Percentiles rank a stretch among this genome's conserved stretches.
Evolutionary conservation across 2,329 filamentous ascomycete species (phyloP).

Genomic region (Raffaelea arxii): DNA sequence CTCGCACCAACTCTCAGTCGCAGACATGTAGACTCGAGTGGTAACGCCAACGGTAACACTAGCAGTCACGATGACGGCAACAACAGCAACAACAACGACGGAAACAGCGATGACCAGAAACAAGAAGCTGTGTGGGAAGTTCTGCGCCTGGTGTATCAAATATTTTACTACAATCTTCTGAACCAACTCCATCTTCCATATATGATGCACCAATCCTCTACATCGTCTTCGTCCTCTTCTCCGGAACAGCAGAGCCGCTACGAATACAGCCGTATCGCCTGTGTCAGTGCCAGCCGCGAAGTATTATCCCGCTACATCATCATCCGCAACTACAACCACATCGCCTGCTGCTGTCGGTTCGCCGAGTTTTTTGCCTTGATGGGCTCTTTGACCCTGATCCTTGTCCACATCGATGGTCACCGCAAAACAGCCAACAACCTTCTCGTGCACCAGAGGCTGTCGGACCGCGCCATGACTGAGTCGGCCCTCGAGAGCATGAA

Average conservation of each 20-base stretch:
- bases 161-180: conserved; percentile 28
- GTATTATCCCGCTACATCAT: conserved; percentile 25
- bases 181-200: conserved; percentile 30
- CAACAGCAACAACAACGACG: too few relatives aligned
- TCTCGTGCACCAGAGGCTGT: conserved; percentile 26
- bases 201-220: conserved; percentile 18
- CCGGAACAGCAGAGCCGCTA: conserved; percentile 11
- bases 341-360: conserved; percentile 21
- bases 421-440: conserved; percentile 9
- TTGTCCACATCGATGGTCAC: conserved; percentile 26
- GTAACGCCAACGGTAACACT: too few relatives aligned
- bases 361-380: conserved; percentile 22
- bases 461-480: conserved; percentile 30
- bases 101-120: too few relatives aligned
- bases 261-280: conserved; percentile 25
- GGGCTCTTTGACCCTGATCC: conserved; percentile 25
- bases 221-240: neutral
- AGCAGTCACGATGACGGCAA: too few relatives aligned
- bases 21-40: too few relatives aligned
- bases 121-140: conserved; percentile 23
- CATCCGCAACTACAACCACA: conserved; percentile 20
- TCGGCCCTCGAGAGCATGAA: conserved; percentile 25
- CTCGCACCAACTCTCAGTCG: conserved; percentile 18
- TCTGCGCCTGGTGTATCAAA: conserved; percentile 22
- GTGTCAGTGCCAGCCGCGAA: conserved; percentile 27